Conservation (phyloP, 108 stramenopile genomes). For the Cyclostephanos invisitatus region DNA sequence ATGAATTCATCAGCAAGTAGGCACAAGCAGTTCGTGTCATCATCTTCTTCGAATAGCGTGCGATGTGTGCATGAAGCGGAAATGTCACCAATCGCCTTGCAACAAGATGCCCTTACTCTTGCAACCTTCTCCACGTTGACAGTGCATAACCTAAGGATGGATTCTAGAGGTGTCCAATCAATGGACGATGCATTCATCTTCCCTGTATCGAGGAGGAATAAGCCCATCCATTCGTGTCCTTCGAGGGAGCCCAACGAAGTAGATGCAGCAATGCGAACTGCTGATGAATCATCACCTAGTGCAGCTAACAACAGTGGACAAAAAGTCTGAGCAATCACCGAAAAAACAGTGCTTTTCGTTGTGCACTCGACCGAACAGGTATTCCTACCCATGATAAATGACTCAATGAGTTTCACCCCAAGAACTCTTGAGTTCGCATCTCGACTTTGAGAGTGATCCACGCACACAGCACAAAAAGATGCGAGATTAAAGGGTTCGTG, state of each 20-base stretch:
- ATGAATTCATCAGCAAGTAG: conserved; percentile 16
- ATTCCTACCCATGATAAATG: conserved; percentile 38
- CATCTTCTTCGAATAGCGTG: neutral
- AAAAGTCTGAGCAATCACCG: conserved; percentile 35
- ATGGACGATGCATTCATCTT: conserved; percentile 5
- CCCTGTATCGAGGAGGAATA: conserved; percentile 16
- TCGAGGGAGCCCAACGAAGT: conserved; percentile 49
- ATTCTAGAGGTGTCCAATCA: conserved; percentile 26
- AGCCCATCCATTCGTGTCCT: conserved; percentile 52
- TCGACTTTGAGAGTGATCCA: conserved; percentile 13
- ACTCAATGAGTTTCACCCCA: conserved; percentile 42
- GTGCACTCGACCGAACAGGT: conserved; percentile 11
- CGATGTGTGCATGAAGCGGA: conserved; percentile 41
- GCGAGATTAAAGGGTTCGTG: conserved; percentile 52
- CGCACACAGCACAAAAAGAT: conserved; percentile 41
- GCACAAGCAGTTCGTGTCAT: neutral
- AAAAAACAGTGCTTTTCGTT: conserved; percentile 12
- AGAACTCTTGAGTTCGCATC: conserved; percentile 9
- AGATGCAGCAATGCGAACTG: conserved; percentile 31
- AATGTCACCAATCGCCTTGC: conserved; percentile 73
- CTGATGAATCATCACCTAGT: conserved; percentile 25
- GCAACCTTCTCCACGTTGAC: conserved; percentile 38
- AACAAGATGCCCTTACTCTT: conserved; percentile 55
- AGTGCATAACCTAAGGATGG: conserved; percentile 48
- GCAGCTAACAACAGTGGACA: conserved; percentile 35